phyloP scores from a whole-genome alignment of 352 stramenopile genomes.

The Aphanomyces cochlioides region DNA sequence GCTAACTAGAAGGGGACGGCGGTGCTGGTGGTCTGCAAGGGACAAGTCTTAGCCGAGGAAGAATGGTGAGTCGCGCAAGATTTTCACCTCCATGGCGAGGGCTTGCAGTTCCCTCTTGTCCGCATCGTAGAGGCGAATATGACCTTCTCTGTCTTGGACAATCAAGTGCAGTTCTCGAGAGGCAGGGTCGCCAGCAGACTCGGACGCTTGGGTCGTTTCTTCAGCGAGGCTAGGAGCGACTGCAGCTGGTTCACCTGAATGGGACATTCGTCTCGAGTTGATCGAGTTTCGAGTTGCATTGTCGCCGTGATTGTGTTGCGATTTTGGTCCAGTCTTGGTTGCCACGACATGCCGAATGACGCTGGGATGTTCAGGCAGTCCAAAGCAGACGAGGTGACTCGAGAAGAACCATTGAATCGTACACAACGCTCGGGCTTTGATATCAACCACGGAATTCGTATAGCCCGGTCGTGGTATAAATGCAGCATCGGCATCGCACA shows the following conservation, averaged over 20 bases:
- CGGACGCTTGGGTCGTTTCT: not conserved
- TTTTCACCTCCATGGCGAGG: slow-evolving; percentile 28
- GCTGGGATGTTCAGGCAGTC: slow-evolving; percentile 9
- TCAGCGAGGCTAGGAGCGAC: not conserved
- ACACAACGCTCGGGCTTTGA: slow-evolving; percentile 20
- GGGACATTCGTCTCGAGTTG: not conserved
- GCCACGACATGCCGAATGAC: not conserved
- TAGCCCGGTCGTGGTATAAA: not conserved
- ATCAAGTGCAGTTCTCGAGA: not conserved
- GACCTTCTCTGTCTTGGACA: slow-evolving; percentile 20
- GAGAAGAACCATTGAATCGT: slow-evolving; percentile 21
- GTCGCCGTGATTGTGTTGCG: not conserved
- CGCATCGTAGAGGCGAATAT: slow-evolving; percentile 17
- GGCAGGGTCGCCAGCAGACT: not conserved
- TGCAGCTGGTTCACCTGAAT: not conserved
- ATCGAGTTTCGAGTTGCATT: not conserved
- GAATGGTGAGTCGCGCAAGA: slow-evolving; percentile 21
- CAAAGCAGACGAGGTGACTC: slow-evolving; percentile 14
- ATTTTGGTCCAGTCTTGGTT: not conserved
- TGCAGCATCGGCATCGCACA: not conserved
- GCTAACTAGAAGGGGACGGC: not conserved
- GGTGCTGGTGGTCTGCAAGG: not conserved
- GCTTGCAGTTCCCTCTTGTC: slow-evolving; percentile 23
- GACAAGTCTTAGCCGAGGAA: slow-evolving; percentile 1
- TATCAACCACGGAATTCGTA: not conserved